Evolutionary conservation across 2,329 filamentous ascomycete species (phyloP).

Genomic region (Mariannaea elegans): DNA sequence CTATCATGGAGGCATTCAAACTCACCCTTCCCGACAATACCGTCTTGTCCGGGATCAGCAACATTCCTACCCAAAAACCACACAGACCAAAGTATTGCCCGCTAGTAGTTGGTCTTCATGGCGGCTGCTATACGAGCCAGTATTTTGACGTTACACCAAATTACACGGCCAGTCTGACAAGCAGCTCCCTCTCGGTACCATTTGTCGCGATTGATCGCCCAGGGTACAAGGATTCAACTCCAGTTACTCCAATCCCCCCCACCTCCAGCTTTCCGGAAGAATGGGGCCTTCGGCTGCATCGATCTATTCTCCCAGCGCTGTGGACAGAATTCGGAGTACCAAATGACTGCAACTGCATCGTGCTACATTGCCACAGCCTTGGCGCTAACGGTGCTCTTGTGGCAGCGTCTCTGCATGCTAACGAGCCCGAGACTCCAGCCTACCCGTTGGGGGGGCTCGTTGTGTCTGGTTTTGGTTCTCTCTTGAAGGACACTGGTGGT

Average conservation of each 20-base stretch:
- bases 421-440: neutral
- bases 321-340: slow-evolving; percentile 26
- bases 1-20: slow-evolving; percentile 27
- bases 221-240: slow-evolving; percentile 27
- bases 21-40: slow-evolving; percentile 22
- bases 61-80: slow-evolving; percentile 19
- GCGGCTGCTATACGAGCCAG: slow-evolving; percentile 30
- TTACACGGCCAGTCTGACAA: slow-evolving; percentile 22
- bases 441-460: slow-evolving; percentile 31
- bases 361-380: slow-evolving; percentile 31
- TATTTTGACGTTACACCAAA: slow-evolving; percentile 33
- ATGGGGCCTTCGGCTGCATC: slow-evolving; percentile 25
- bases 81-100: slow-evolving; percentile 21
- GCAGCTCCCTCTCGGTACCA: slow-evolving; percentile 26
- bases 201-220: slow-evolving; percentile 36
- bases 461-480: slow-evolving; percentile 29
- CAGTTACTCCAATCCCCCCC: slow-evolving; percentile 21
- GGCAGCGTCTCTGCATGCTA: slow-evolving; percentile 25
- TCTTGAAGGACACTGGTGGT: slow-evolving; percentile 22
- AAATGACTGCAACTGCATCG: slow-evolving; percentile 29
- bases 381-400: slow-evolving; percentile 29
- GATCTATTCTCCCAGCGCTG: slow-evolving; percentile 28
- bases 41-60: slow-evolving; percentile 25
- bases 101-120: slow-evolving; percentile 32
- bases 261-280: slow-evolving; percentile 32